Base-by-base conservation (phyloP, 2,329 filamentous ascomycete species). In the Aspergillus sp. region DNA sequence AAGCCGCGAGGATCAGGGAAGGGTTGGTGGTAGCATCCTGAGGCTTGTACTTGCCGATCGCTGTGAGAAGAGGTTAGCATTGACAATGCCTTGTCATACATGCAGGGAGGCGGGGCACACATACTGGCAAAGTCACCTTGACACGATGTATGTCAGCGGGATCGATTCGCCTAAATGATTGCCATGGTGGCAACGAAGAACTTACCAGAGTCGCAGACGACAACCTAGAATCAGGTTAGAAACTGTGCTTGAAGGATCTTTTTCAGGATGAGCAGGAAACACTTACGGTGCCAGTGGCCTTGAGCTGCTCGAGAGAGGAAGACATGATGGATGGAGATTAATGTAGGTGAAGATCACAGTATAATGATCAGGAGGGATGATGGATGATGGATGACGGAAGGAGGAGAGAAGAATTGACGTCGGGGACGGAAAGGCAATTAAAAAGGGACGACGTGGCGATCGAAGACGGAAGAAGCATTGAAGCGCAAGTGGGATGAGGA, bases 1-100 rank as follows among this genome's bases (percentile, higher is more conserved):
- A 92, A 61, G 94, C 94, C 64, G 92, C 93, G 73, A 99, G 88
- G 78, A 99, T 97, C 75, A 99, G 84, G 60, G 94, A 97, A 56
- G 94, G 94, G 87, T 99, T 99, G 81, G 94, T 99, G 76, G 94
- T 99, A 72, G 94, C 94, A 89, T 99, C 94, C 84, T 99, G 92
- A 62, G 94, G 94, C 87, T 96, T 96, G 87, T 99, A 99, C 83
- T 97, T 97, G 82, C 83, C 92, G 76, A 99, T 99, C 77, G 92
- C 92, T 86, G 9, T 79, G 75, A 32, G 17, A 20, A 19, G 1
- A 34, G 19, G 43, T 45, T 44, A 47, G 20, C 34, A 32, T 29
- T n/a, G n/a, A 10, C n/a, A 6, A 4, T 11, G 13, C 32, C 32
- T 14, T 31, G 29, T 23, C 13, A 13, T 20, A 20, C 54, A 48